A percentile compares a stretch with the other conserved stretches of the same genome.
Evolutionary conservation across 495 filamentous ascomycete species (phyloP).

Genomic region (Letharia columbiana): DNA sequence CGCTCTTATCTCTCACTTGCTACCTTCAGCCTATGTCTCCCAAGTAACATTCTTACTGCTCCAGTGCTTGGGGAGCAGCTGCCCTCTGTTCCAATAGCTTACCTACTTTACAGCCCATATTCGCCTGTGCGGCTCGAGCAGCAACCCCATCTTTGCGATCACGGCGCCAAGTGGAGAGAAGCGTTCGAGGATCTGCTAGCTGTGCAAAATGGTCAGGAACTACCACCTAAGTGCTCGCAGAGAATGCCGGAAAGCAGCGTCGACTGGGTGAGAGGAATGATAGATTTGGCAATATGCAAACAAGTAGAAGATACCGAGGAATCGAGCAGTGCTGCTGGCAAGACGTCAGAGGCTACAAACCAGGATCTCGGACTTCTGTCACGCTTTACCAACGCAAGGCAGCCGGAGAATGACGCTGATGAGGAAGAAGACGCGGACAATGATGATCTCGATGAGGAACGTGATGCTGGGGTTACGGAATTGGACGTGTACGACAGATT

Average conservation of each 20-base stretch:
- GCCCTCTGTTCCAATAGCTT: conserved; percentile 31
- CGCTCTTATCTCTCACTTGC: not conserved
- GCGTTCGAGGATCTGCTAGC: conserved; percentile 50
- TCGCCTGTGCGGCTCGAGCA: conserved; percentile 45
- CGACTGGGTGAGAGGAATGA: conserved; percentile 21
- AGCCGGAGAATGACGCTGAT: conserved; percentile 9
- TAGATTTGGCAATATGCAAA: conserved; percentile 1
- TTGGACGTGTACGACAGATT: conserved; percentile 41
- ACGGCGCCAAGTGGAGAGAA: conserved; percentile 37
- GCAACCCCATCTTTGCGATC: conserved; percentile 28
- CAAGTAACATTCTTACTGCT: not conserved
- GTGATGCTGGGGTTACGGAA: conserved; percentile 31
- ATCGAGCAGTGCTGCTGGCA: not conserved
- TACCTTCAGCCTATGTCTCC: not conserved
- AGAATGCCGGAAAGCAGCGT: not conserved
- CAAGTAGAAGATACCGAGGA: not conserved
- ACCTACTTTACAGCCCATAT: conserved; percentile 41
- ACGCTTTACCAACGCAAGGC: not conserved
- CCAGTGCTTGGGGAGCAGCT: conserved; percentile 5
- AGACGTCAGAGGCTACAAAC: not conserved
- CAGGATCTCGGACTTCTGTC: not conserved
- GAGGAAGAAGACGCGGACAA: conserved; percentile 11
- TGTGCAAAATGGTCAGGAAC: conserved; percentile 40
- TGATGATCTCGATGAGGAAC: conserved; percentile 18
- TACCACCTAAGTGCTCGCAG: conserved; percentile 19